These are phyloP conservation scores for Olyra latifolia DNA, from an alignment of 176 grass and related monocot species.

Conservation along the genomic window DNA sequence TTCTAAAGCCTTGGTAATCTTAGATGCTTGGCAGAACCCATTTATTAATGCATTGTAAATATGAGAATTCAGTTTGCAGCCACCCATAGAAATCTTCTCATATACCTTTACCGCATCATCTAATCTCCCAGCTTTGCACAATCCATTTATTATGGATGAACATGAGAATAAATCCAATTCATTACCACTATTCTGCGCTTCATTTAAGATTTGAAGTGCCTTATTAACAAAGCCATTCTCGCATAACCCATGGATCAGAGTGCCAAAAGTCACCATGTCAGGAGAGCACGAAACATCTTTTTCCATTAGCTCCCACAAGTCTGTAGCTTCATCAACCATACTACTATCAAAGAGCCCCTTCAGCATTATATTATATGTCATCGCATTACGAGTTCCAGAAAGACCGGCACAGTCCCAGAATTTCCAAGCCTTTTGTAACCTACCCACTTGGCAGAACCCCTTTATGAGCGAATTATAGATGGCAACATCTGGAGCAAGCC, in stretches of 20 bases:
- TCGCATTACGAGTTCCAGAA: constrained; percentile 42
- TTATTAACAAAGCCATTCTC: constrained; percentile 72
- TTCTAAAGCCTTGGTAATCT: constrained; percentile 49
- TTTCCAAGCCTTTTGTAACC: constrained; percentile 50
- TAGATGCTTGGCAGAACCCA: constrained; percentile 56
- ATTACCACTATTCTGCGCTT: constrained; percentile 35
- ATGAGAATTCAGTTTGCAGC: constrained; percentile 67
- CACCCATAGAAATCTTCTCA: constrained; percentile 53
- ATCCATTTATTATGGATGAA: constrained; percentile 73
- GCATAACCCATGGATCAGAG: constrained; percentile 80
- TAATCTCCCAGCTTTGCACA: constrained; percentile 71
- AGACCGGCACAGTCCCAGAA: constrained; percentile 53
- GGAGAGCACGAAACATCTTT: constrained; percentile 48
- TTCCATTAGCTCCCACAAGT: constrained; percentile 55
- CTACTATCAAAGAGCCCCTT: constrained; percentile 67
- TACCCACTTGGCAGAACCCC: constrained; percentile 60
- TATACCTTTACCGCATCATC: constrained; percentile 63
- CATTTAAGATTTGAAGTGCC: constrained; percentile 65
- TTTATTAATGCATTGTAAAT: constrained; percentile 84
- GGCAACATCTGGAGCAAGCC: constrained; percentile 63
- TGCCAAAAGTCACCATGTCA: constrained; percentile 73
- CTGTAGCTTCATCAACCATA: constrained; percentile 55
- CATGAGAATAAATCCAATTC: constrained; percentile 73
- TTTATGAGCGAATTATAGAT: constrained; percentile 73
- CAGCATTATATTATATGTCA: constrained; percentile 79